Base-by-base conservation (phyloP, 495 filamentous ascomycete species). In the Lichenothelia convexa region DNA sequence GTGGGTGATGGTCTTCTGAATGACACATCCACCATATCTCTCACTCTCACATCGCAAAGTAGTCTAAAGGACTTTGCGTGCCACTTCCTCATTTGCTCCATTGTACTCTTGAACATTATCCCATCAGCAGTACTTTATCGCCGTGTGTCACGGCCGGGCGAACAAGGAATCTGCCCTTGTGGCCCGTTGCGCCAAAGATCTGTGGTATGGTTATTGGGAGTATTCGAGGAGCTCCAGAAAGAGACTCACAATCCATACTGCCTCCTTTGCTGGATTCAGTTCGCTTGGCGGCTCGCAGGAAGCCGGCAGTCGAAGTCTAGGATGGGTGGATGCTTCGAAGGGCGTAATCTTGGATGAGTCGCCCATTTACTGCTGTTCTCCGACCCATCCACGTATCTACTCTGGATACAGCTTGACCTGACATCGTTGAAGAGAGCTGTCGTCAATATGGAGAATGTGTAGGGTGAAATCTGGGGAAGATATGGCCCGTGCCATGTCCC, bases 101-200 rank as follows among this genome's bases (percentile, higher is more conserved):
- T 68, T 33, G 64, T 77, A 43, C 84, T 80, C 49, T 89, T 80
- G 44, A 78, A 74, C n/a, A 75, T 73, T 21, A 81, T 75, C 4
- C 89, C 89, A 3, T 92, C 85, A 11, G 86, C 82, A 6, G 75
- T 71, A 94, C 86, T n/a, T 80, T 67, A 47, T 97, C 89, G 40
- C 77, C 75, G 45, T 82, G 73, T 17, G 71, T 61, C n/a, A 95
- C 65, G 15, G 75, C 78, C 21, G 68, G 73, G 43, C 83, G 83
- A 31, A 82, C 80, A 17, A 97, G 71, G 8, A 79, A 87, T 34
- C 85, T 80, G 43, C 89, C 89, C 64, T 95, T 91, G 48, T 97
- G 89, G 35, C 89, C 89, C 3, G 85, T 94, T 29, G 82, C 84
- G 30, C 89, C 89, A 56, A 94, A 97, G 43, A 97, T 66, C 77